Conservation (phyloP, 1,284 basidiomycete genomes). For the Sphaerobolus stellatus region DNA sequence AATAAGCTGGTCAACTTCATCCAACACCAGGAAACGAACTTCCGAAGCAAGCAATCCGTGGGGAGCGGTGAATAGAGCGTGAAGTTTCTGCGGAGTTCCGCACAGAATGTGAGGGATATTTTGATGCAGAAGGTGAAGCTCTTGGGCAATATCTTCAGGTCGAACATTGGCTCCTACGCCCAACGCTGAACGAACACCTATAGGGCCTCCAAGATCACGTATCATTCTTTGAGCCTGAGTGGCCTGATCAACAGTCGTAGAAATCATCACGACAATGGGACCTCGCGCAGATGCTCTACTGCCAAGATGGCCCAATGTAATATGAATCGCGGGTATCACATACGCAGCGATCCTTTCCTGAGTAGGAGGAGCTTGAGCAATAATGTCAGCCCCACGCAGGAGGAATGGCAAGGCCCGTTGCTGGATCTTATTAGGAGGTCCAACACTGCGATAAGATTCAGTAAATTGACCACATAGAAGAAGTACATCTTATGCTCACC, state of each 20-base stretch:
- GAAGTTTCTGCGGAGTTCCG: slow-evolving; percentile 94
- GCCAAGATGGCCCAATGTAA: slow-evolving; percentile 64
- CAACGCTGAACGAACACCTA: slow-evolving; percentile 85
- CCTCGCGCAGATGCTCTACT: slow-evolving; percentile 63
- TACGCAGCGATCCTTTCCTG: slow-evolving; percentile 98
- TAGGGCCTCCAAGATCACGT: slow-evolving; percentile 87
- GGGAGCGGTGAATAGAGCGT: slow-evolving; percentile 85
- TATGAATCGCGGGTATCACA: slow-evolving; percentile 90
- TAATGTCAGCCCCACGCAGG: slow-evolving; percentile 90
- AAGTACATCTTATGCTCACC: slow-evolving; percentile 51
- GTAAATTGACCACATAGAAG: slow-evolving; percentile 13
- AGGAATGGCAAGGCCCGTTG: slow-evolving; percentile 95
- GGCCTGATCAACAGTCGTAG: slow-evolving; percentile 97
- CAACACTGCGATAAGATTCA: slow-evolving; percentile 59
- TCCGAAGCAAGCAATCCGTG: slow-evolving; percentile 76
- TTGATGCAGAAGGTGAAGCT: slow-evolving; percentile 82
- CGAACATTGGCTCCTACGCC: slow-evolving; percentile 75
- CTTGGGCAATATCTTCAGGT: slow-evolving; percentile 67
- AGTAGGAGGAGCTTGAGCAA: slow-evolving; percentile 96
- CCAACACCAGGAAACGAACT: slow-evolving; percentile 89
- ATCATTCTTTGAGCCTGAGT: slow-evolving; percentile 98
- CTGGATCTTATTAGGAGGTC: slow-evolving; percentile 98
- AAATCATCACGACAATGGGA: slow-evolving; percentile 89
- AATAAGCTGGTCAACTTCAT: slow-evolving; percentile 97
- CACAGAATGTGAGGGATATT: slow-evolving; percentile 94